Evolutionary conservation across 2,329 filamentous ascomycete genomes (phyloP).

Genomic region (Verticillium tricorpus): DNA sequence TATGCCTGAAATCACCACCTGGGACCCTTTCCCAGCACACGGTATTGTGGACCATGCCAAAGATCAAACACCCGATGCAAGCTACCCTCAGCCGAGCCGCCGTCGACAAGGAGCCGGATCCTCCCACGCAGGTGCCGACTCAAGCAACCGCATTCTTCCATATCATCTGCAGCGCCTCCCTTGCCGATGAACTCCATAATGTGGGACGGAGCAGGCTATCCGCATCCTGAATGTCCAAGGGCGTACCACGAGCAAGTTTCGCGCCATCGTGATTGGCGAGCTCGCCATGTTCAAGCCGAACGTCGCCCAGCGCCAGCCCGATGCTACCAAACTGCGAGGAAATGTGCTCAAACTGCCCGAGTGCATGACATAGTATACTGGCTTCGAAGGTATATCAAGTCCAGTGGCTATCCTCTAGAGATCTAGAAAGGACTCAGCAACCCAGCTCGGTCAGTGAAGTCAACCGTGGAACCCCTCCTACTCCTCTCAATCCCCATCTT

Average conservation of each 20-base stretch:
- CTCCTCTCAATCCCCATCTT: not conserved
- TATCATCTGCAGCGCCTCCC: not conserved
- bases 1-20: no score
- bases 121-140: not conserved
- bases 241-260: not conserved
- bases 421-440: no score
- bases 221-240: not conserved
- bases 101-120: not conserved
- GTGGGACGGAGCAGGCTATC: not conserved
- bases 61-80: not conserved
- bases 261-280: not conserved
- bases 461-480: no score
- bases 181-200: not conserved
- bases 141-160: not conserved
- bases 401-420: not conserved
- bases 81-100: not conserved
- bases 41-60: not conserved
- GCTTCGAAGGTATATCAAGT: not conserved
- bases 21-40: not conserved
- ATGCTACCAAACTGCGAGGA: not conserved
- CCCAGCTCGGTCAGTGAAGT: no score
- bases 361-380: not conserved
- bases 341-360: not conserved
- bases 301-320: not conserved
- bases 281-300: not conserved